These are phyloP conservation scores for Williopsis jadinii DNA, from an alignment of 1,139 yeast species.

Conservation along the genomic window DNA sequence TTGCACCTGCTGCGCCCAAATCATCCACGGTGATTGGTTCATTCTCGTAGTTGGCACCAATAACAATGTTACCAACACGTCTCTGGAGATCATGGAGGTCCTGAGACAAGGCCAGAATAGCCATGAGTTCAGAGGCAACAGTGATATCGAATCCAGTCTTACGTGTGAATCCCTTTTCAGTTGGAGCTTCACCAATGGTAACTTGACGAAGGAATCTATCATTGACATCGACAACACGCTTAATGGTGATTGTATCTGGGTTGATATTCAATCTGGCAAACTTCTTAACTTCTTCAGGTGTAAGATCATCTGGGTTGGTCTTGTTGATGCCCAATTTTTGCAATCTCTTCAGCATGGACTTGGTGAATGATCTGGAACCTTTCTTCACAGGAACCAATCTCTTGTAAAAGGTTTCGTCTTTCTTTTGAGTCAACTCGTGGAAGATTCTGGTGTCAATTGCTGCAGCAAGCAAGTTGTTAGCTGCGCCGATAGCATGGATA, in stretches of 20 bases:
- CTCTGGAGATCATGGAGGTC: constrained; percentile 82
- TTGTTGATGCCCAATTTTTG: constrained; percentile 74
- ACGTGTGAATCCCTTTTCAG: constrained; percentile 88
- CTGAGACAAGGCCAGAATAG: constrained; percentile 85
- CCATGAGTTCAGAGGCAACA: constrained; percentile 98
- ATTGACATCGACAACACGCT: constrained; percentile 93
- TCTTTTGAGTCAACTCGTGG: constrained; percentile 88
- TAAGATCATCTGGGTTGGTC: constrained; percentile 76
- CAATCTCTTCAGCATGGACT: constrained; percentile 73
- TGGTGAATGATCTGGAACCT: constrained; percentile 72
- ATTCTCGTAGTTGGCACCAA: constrained; percentile 76
- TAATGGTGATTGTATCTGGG: constrained; percentile 92
- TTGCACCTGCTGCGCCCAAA: constrained; percentile 95
- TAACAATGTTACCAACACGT: constrained; percentile 86
- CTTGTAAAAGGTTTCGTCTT: constrained; percentile 74
- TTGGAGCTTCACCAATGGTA: constrained; percentile 89
- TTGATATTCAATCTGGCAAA: constrained; percentile 90
- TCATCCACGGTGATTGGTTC: constrained; percentile 95
- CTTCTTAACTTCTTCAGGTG: constrained; percentile 64
- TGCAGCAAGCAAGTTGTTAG: constrained; percentile 92
- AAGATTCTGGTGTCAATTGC: constrained; percentile 97
- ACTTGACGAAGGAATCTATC: constrained; percentile 90
- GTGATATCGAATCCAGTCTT: constrained; percentile 94
- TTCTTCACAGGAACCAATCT: constrained; percentile 85
- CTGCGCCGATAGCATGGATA: constrained; percentile 94